These are phyloP conservation scores for Trichoderma oligosporum DNA, from an alignment of 2,329 filamentous ascomycete genomes.

Conservation along the genomic window DNA sequence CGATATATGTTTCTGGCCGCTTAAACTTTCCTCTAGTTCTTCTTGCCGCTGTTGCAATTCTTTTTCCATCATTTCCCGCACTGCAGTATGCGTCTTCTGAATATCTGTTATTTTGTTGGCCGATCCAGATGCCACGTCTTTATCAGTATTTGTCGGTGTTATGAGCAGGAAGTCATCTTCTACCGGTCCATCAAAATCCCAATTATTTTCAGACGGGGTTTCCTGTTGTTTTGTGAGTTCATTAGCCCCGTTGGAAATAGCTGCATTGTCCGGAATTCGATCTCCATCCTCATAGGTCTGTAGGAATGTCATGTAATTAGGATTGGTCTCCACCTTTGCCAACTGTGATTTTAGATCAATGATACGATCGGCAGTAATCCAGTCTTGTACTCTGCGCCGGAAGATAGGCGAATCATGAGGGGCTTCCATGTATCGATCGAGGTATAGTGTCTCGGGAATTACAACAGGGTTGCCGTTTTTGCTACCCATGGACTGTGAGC, in stretches of 20 bases:
- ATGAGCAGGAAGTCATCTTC: constrained; percentile 37
- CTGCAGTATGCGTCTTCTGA: constrained; percentile 26
- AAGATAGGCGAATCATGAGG: constrained; percentile 58
- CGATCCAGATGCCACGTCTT: neutral
- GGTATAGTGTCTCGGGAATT: constrained; percentile 75
- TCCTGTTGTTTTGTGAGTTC: constrained; percentile 1
- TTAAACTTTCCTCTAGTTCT: constrained; percentile 31
- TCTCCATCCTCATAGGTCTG: constrained; percentile 28
- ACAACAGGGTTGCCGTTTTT: constrained; percentile 76
- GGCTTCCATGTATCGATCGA: constrained; percentile 83
- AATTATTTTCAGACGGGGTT: constrained; percentile 21
- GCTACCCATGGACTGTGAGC: constrained; percentile 67
- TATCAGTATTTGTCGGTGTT: constrained; percentile 18
- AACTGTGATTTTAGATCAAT: constrained; percentile 47
- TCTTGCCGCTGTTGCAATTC: constrained; percentile 36
- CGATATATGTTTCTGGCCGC: constrained; percentile 58
- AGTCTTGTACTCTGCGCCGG: constrained; percentile 62
- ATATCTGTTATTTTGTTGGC: constrained; percentile 20
- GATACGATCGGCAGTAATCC: constrained; percentile 68
- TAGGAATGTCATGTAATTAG: constrained; percentile 29
- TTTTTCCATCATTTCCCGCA: constrained; percentile 44
- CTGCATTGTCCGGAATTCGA: constrained; percentile 16
- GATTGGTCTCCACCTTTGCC: constrained; percentile 27
- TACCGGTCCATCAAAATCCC: constrained; percentile 39
- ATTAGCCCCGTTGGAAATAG: constrained; percentile 1